Evolutionary conservation across 2,329 filamentous ascomycete species (phyloP), one percentile per base, ranked within the genome.

Genomic region (Westerdykella aurantiaca): DNA sequence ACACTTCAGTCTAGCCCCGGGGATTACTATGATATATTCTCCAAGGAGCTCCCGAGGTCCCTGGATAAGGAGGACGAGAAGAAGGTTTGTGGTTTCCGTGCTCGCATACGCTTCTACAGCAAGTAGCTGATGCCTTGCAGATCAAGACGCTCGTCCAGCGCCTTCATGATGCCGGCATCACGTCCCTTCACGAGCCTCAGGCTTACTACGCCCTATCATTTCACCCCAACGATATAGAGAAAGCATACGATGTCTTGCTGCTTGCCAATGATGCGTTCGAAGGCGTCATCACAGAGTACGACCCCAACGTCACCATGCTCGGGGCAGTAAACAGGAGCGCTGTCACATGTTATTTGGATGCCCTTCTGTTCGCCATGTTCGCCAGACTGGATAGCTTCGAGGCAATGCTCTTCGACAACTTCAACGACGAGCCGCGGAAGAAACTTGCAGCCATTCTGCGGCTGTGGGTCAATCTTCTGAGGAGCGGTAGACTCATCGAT

Each of bases 321-420:
- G 93, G 93, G 6, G 91, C 93, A 11, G 85, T 88, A 56, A 98
- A 98, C 61, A 78, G 89, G 38, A 78, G 84, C 37, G 81, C 80
- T 38, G 88, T 95, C 31, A 97, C 91, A n/a, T 98, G 93, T 71
- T 97, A 94, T 64, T 74, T 97, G 13, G 93, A 97, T 64, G 79
- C 91, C 0, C 72, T 97, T 17, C 77, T 98, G 1, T 97, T 96
- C 64, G 86, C 91, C 64, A 96, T 98, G 88, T 97, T 97, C 64
- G 86, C 87, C 14, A 83, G 87, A 47, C 76, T 96, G 31, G 85
- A 88, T 53, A 90, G 86, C 51, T 98, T 95, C 64, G 91, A 97
- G 66, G 88, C 86, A 39, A 95, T 97, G 76, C 75, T 96, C 29
- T 90, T 87, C 64, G 85, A 84, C 45, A 81, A 83, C 6, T 87